Evolutionary conservation across 2,329 filamentous ascomycete species (phyloP).

Genomic region (Xylaria sp.): DNA sequence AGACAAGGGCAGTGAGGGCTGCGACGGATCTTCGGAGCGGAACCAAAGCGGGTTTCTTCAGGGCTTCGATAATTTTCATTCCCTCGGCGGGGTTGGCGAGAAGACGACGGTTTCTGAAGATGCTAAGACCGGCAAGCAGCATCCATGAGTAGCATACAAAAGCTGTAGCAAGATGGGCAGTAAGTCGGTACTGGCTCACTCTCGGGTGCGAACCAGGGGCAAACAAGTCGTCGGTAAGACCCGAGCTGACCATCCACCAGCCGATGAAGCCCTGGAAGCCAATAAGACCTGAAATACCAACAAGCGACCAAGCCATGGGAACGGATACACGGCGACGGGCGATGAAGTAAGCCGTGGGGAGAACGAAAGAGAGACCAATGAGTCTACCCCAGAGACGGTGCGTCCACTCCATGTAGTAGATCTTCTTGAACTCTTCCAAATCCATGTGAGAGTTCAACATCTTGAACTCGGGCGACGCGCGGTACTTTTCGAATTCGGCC

Average conservation of each 20-base stretch:
- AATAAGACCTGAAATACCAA: slow-evolving; percentile 82
- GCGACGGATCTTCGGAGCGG: slow-evolving; percentile 69
- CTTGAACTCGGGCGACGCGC: slow-evolving; percentile 85
- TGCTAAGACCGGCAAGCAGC: slow-evolving; percentile 80
- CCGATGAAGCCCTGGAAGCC: slow-evolving; percentile 93
- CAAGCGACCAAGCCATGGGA: slow-evolving; percentile 69
- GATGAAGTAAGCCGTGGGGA: slow-evolving; percentile 86
- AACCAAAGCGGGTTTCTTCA: slow-evolving; percentile 63
- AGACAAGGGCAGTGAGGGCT: slow-evolving; percentile 69
- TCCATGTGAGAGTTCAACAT: slow-evolving; percentile 91
- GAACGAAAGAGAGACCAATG: slow-evolving; percentile 81
- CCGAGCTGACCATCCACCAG: slow-evolving; percentile 99
- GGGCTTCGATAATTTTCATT: slow-evolving; percentile 52
- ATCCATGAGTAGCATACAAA: slow-evolving; percentile 93
- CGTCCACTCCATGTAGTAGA: slow-evolving; percentile 99
- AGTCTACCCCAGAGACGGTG: slow-evolving; percentile 92
- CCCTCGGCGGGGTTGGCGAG: slow-evolving; percentile 62
- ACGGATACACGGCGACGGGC: slow-evolving; percentile 70
- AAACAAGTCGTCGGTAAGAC: slow-evolving; percentile 92
- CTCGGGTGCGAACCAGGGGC: slow-evolving; percentile 83
- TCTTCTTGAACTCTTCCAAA: slow-evolving; percentile 91
- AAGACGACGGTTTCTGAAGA: slow-evolving; percentile 72
- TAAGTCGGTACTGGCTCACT: slow-evolving; percentile 89
- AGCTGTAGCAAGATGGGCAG: slow-evolving; percentile 82
- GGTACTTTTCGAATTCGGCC: slow-evolving; percentile 88